Evolutionary conservation across 2,329 filamentous ascomycete genomes (phyloP).

Genomic region (Microdochium paspali): DNA sequence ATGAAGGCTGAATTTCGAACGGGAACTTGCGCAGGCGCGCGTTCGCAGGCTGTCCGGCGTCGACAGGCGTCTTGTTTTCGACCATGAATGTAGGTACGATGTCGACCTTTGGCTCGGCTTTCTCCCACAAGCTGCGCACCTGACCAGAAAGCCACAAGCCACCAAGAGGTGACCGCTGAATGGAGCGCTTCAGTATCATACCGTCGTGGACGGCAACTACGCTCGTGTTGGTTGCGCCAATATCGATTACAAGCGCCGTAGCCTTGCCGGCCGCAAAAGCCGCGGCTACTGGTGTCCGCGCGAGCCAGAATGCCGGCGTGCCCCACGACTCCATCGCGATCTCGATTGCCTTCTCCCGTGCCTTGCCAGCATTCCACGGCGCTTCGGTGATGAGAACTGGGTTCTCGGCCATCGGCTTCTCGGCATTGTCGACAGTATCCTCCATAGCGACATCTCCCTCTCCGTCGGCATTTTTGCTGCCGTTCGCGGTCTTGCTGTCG

Average conservation of each 20-base stretch:
- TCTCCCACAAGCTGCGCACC: slow-evolving; percentile 70
- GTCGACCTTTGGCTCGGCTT: slow-evolving; percentile 59
- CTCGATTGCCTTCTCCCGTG: slow-evolving; percentile 89
- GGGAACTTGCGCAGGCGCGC: slow-evolving; percentile 64
- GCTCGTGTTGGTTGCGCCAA: slow-evolving; percentile 80
- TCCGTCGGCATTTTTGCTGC: slow-evolving; percentile 61
- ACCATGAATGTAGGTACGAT: slow-evolving; percentile 82
- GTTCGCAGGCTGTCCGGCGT: slow-evolving; percentile 72
- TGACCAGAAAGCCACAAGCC: slow-evolving; percentile 88
- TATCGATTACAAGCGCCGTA: slow-evolving; percentile 83
- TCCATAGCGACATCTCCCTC: slow-evolving; percentile 54
- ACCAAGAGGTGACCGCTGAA: slow-evolving; percentile 76
- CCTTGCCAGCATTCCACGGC: slow-evolving; percentile 82
- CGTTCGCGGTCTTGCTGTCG: slow-evolving; percentile 59
- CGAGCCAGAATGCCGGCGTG: slow-evolving; percentile 87
- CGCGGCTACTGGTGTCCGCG: slow-evolving; percentile 78
- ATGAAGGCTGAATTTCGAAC: slow-evolving; percentile 55
- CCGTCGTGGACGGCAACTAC: slow-evolving; percentile 91
- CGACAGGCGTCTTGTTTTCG: slow-evolving; percentile 78
- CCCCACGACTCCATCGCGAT: slow-evolving; percentile 97
- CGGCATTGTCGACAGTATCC: slow-evolving; percentile 43
- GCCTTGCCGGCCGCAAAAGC: slow-evolving; percentile 91
- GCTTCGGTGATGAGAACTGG: slow-evolving; percentile 91
- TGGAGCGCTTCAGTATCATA: slow-evolving; percentile 83
- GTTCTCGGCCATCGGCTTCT: slow-evolving; percentile 80